phyloP scores from a whole-genome alignment of 2,329 filamentous ascomycete genomes.

The Hypocreales sp. region DNA sequence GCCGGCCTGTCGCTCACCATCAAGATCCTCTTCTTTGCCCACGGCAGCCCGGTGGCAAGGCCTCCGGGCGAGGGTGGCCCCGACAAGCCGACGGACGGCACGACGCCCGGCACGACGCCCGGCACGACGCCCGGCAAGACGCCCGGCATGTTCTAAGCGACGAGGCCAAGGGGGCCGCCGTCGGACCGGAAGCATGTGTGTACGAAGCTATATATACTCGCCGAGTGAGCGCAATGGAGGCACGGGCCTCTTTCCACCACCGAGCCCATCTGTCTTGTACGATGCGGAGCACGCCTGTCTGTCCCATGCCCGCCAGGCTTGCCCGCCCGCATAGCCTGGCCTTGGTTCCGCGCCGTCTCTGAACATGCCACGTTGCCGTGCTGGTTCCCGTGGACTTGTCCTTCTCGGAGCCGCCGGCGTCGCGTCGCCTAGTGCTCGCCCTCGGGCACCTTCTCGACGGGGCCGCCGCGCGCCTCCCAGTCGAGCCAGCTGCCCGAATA shows the following conservation, averaged over 20 bases:
- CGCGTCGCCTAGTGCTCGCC: slow-evolving; percentile 1
- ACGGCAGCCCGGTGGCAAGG: slow-evolving; percentile 39
- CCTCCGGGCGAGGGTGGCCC: slow-evolving; percentile 16
- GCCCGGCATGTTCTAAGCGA: slow-evolving; percentile 7
- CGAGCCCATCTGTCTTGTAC: slow-evolving; percentile 8
- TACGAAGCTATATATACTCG: too few relatives aligned
- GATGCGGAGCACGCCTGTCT: too few relatives aligned
- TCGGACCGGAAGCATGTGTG: too few relatives aligned
- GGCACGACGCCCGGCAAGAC: too few relatives aligned
- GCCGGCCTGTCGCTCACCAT: slow-evolving; percentile 85
- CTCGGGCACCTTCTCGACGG: slow-evolving; percentile 17
- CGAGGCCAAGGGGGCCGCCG: too few relatives aligned
- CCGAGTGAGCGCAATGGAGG: slow-evolving; percentile 2
- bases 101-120: too few relatives aligned
- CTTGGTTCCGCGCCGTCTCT: too few relatives aligned
- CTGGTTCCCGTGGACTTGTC: too few relatives aligned
- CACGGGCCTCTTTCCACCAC: slow-evolving; percentile 3
- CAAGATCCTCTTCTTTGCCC: slow-evolving; percentile 92
- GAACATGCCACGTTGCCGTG: too few relatives aligned
- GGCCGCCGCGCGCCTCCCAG: slow-evolving; percentile 61
- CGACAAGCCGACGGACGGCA: slow-evolving; percentile 9
- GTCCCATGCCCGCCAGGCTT: too few relatives aligned
- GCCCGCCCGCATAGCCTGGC: too few relatives aligned
- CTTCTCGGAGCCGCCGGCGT: not conserved
- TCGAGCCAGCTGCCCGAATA: slow-evolving; percentile 69